Conservation (phyloP, 805 yeast genomes). For the Ogataea pignaliae region DNA sequence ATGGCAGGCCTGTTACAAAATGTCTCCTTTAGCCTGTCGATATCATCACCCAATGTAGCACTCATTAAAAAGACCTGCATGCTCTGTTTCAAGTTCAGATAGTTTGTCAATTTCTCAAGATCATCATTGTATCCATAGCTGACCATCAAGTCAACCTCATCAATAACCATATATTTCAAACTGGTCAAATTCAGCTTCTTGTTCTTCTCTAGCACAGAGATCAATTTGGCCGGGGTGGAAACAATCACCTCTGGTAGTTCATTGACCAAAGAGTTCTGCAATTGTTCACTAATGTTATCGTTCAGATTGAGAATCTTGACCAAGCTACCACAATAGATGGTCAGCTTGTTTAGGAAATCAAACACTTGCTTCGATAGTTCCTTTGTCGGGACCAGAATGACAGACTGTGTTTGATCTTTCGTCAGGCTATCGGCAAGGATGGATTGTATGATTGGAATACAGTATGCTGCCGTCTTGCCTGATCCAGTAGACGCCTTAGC, state of each 20-base stretch:
- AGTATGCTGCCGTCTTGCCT: conserved; percentile 90
- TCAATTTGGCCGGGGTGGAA: conserved; percentile 81
- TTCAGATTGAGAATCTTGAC: conserved; percentile 60
- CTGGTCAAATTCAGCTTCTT: conserved; percentile 45
- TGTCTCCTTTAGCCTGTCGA: conserved; percentile 65
- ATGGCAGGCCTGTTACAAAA: conserved; percentile 85
- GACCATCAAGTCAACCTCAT: conserved; percentile 88
- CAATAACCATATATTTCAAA: conserved; percentile 74
- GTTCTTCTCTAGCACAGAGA: conserved; percentile 46
- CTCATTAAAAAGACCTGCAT: conserved; percentile 93
- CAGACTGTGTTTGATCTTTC: conserved; percentile 41
- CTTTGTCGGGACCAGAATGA: conserved; percentile 87
- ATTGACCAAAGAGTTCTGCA: conserved; percentile 62
- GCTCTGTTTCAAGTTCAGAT: conserved; percentile 65
- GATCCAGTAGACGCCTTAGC: conserved; percentile 96
- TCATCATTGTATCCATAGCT: conserved; percentile 92
- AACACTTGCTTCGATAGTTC: conserved; percentile 86
- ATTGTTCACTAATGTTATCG: conserved; percentile 62
- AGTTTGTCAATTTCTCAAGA: conserved; percentile 56
- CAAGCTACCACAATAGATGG: conserved; percentile 64
- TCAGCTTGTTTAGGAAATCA: conserved; percentile 62
- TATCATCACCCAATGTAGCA: conserved; percentile 88
- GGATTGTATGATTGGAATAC: conserved; percentile 80
- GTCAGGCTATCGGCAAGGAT: conserved; percentile 45
- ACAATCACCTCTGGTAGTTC: conserved; percentile 78